A percentile compares a stretch with the other conserved stretches of the same genome.
Conservation (phyloP, 2,329 filamentous ascomycete genomes). For the Trichoderma afroharzianum region DNA sequence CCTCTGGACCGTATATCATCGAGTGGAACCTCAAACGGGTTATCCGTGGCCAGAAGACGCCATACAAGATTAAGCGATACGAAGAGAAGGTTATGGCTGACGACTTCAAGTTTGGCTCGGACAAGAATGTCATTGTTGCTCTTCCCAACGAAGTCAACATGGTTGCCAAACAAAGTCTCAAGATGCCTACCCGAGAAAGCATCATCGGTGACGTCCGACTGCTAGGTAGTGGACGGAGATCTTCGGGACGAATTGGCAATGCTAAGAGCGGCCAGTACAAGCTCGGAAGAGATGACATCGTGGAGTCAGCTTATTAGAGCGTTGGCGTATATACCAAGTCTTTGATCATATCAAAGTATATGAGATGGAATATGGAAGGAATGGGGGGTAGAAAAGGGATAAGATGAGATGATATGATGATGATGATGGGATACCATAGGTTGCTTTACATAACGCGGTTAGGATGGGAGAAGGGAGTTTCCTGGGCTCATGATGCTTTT, state of each 20-base stretch:
- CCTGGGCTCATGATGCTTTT: neutral
- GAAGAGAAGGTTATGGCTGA: slow-evolving; percentile 94
- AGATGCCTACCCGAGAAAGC: slow-evolving; percentile 86
- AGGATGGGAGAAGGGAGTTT: slow-evolving; percentile 8
- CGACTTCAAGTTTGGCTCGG: slow-evolving; percentile 95
- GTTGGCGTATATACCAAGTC: neutral
- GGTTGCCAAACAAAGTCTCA: slow-evolving; percentile 82
- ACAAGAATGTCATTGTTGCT: slow-evolving; percentile 97
- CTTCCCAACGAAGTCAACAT: slow-evolving; percentile 97
- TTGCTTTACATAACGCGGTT: neutral
- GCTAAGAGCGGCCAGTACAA: slow-evolving; percentile 62
- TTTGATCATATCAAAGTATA: neutral
- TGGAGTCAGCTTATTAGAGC: slow-evolving; percentile 61
- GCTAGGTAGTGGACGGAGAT: slow-evolving; percentile 48
- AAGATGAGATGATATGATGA: neutral
- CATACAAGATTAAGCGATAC: slow-evolving; percentile 96
- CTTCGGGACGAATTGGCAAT: slow-evolving; percentile 50
- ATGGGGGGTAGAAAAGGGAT: neutral
- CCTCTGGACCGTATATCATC: slow-evolving; percentile 93
- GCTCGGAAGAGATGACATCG: slow-evolving; percentile 76
- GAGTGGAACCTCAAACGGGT: slow-evolving; percentile 96
- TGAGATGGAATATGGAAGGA: neutral
- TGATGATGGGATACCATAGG: slow-evolving; percentile 14
- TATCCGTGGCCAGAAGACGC: slow-evolving; percentile 72
- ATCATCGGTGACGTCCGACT: slow-evolving; percentile 63